These are phyloP conservation scores for Backusella parvicylindrica DNA, from an alignment of 192 early-diverging fungal species.

Conservation along the genomic window DNA sequence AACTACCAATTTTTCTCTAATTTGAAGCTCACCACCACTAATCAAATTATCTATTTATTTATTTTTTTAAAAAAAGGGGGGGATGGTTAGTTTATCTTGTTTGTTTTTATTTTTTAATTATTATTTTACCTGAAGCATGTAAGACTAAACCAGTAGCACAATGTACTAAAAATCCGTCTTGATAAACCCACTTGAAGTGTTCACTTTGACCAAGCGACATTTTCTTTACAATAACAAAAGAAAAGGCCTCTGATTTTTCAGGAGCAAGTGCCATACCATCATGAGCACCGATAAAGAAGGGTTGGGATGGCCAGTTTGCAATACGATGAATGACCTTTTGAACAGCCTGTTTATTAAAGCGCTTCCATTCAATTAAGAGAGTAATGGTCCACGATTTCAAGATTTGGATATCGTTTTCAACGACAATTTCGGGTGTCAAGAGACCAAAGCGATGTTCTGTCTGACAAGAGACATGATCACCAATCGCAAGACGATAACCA, in stretches of 20 bases:
- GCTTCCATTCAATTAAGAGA: slow-evolving; percentile 16
- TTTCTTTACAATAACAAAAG: neutral
- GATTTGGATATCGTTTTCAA: slow-evolving; percentile 3
- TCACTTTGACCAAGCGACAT: neutral
- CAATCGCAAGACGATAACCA: neutral
- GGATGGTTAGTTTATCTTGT: neutral
- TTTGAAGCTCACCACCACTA: slow-evolving; percentile 14
- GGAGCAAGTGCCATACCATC: slow-evolving; percentile 17
- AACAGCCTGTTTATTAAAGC: neutral
- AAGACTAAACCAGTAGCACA: slow-evolving; percentile 22
- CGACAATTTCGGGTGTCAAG: slow-evolving; percentile 10
- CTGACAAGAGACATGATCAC: neutral
- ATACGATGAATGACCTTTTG: slow-evolving; percentile 5
- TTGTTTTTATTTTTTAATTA: neutral
- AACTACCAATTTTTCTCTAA: neutral
- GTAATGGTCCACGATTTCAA: slow-evolving; percentile 13
- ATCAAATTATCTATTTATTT: slow-evolving; percentile 16
- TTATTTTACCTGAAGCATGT: slow-evolving; percentile 19
- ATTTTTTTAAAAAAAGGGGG: neutral
- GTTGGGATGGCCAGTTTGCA: slow-evolving; percentile 18
- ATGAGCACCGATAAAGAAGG: slow-evolving; percentile 16
- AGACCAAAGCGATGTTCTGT: slow-evolving; percentile 28
- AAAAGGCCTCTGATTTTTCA: slow-evolving; percentile 10
- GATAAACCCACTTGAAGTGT: slow-evolving; percentile 13
- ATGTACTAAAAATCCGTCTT: slow-evolving; percentile 19